These are phyloP conservation scores for Huntiella savannae DNA, from an alignment of 2,329 filamentous ascomycete genomes.

Conservation along the genomic window DNA sequence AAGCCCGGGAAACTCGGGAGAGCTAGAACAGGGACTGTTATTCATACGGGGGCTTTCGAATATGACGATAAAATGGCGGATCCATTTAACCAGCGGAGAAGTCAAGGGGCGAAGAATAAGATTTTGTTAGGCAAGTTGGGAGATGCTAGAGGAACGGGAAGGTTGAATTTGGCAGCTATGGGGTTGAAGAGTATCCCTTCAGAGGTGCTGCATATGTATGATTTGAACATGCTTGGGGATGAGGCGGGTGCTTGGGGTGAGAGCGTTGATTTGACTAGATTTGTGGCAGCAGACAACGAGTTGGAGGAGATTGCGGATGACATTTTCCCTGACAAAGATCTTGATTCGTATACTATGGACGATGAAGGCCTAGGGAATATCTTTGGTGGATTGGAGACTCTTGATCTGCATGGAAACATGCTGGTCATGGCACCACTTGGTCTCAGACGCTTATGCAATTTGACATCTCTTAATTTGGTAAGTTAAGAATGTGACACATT, in stretches of 20 bases:
- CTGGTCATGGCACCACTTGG: constrained; percentile 57
- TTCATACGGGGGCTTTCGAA: constrained; percentile 6
- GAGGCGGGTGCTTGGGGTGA: constrained; percentile 67
- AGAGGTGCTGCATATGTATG: constrained; percentile 83
- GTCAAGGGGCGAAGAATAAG: constrained; percentile 39
- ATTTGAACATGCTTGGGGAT: constrained; percentile 46
- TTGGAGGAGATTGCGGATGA: constrained; percentile 52
- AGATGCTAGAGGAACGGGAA: constrained; percentile 55
- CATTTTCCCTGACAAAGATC: constrained; percentile 57
- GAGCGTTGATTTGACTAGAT: constrained; percentile 65
- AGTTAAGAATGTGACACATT: constrained; percentile 16
- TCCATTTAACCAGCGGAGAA: constrained; percentile 50
- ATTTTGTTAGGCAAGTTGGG: constrained; percentile 56
- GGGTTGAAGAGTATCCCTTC: constrained; percentile 59
- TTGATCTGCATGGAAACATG: constrained; percentile 76
- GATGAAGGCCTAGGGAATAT: constrained; percentile 54
- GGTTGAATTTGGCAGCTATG: constrained; percentile 76
- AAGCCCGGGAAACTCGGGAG: constrained; percentile 22
- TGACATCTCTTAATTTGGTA: constrained; percentile 71
- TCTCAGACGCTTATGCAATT: constrained; percentile 47
- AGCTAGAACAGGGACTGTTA: constrained; percentile 9
- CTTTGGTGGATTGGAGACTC: constrained; percentile 60
- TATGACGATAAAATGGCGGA: constrained; percentile 21
- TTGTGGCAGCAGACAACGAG: constrained; percentile 82
- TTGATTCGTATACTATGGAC: constrained; percentile 28